A percentile compares a stretch with the other conserved stretches of the same genome.
Evolutionary conservation across 257 asterid species (phyloP).

Genomic region (Solanum gandarillasii): DNA sequence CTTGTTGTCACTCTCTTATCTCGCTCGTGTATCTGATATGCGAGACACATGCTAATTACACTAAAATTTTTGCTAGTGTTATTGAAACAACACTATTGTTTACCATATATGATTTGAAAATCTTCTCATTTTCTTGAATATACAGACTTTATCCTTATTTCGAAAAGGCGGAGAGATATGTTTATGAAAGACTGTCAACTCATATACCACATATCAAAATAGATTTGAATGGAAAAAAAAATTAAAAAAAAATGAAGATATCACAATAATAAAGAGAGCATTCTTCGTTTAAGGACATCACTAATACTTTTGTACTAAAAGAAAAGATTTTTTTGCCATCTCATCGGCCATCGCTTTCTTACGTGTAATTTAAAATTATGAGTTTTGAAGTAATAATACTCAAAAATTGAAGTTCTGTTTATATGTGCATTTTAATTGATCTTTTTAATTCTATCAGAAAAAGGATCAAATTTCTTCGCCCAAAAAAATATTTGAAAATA

Average conservation of each 20-base stretch:
- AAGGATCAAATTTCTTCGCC: too few species aligned
- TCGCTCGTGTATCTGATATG: too few species aligned
- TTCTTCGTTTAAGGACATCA: background rate
- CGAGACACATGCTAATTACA: too few species aligned
- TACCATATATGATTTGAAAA: too few species aligned
- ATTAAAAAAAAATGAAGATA: too few species aligned
- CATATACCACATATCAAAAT: background rate
- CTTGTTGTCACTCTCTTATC: too few species aligned
- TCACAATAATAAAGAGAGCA: background rate
- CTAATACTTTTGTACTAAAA: background rate
- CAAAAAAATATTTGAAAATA: too few species aligned
- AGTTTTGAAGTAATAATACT: background rate
- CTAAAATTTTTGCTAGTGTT: too few species aligned
- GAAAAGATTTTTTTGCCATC: background rate
- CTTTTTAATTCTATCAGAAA: too few species aligned
- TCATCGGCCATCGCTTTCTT: background rate
- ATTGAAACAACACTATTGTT: too few species aligned
- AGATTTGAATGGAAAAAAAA: background rate
- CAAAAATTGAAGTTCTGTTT: background rate
- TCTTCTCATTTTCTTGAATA: too few species aligned
- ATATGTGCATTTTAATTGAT: background rate
- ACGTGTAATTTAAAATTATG: background rate
- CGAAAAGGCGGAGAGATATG: rapidly evolving
- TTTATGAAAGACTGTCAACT: background rate
- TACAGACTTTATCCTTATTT: background rate